Conservation (phyloP, 1,284 basidiomycete species). For the Vanrija humicola region DNA sequence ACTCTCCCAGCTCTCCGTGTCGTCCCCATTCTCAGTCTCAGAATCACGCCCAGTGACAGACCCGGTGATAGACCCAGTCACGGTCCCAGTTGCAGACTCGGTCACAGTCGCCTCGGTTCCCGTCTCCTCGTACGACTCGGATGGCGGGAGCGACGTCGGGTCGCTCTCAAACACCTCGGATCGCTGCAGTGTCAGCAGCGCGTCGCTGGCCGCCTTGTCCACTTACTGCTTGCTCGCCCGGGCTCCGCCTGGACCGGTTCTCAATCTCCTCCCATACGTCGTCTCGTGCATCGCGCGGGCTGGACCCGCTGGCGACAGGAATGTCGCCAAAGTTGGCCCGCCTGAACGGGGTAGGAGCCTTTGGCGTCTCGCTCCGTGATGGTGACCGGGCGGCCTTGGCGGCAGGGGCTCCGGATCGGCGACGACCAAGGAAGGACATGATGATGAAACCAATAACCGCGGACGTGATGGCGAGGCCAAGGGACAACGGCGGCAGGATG, state of each 20-base stretch:
- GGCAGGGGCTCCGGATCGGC: neutral
- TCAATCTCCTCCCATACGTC: conserved; percentile 1
- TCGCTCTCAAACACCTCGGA: too few relatives aligned
- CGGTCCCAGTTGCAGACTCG: conserved; percentile 10
- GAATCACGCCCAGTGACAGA: conserved; percentile 3
- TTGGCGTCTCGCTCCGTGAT: neutral
- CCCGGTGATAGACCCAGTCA: neutral
- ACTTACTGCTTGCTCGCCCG: too few relatives aligned
- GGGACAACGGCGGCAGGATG: conserved; percentile 40
- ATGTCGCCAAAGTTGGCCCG: neutral
- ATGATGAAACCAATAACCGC: conserved; percentile 38
- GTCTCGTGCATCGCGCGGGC: neutral
- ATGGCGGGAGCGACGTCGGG: too few relatives aligned
- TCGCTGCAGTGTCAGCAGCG: too few relatives aligned
- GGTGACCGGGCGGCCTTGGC: neutral
- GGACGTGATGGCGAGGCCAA: conserved; percentile 39
- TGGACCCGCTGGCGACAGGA: neutral
- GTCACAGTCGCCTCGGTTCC: conserved; percentile 7
- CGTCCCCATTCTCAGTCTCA: conserved; percentile 8
- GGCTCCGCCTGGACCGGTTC: neutral
- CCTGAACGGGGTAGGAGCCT: neutral
- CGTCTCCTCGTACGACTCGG: neutral
- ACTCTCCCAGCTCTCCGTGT: conserved; percentile 11
- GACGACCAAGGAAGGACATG: conserved; percentile 23
- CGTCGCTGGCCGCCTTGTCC: too few relatives aligned